A percentile compares a stretch with the other conserved stretches of the same genome.
Conservation (phyloP, 2,329 filamentous ascomycete genomes). For the Pseudogymnoascus sp. region DNA sequence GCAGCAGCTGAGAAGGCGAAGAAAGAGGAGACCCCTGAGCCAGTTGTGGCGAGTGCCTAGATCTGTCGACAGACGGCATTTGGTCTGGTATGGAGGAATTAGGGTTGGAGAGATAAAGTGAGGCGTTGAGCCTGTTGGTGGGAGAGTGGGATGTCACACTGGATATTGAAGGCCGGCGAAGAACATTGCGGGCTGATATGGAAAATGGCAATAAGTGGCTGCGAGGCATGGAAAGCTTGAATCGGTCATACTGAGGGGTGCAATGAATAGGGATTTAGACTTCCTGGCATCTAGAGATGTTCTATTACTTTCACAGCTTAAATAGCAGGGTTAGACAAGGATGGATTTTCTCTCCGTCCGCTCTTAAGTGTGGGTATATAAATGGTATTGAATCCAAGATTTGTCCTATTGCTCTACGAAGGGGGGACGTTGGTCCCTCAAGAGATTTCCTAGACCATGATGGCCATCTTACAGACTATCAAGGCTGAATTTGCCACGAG, state of each 20-base stretch:
- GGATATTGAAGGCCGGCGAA: neutral
- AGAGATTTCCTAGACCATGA: neutral
- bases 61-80: neutral
- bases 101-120: neutral
- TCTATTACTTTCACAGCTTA: neutral
- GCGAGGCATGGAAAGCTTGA: neutral
- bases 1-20: slow-evolving; percentile 33
- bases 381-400: neutral
- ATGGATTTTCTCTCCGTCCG: neutral
- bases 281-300: slow-evolving; percentile 6
- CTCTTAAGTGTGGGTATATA: neutral
- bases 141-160: neutral
- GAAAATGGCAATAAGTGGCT: neutral
- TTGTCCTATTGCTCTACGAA: neutral
- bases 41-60: neutral
- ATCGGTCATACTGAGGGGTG: neutral
- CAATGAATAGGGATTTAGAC: neutral
- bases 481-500: neutral
- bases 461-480: neutral
- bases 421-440: neutral
- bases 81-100: neutral
- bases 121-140: neutral
- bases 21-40: slow-evolving; percentile 24
- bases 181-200: neutral
- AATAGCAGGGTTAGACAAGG: neutral